These are phyloP conservation scores for Aurantiochytrium sp. DNA, from an alignment of 108 stramenopile species.

Conservation along the genomic window DNA sequence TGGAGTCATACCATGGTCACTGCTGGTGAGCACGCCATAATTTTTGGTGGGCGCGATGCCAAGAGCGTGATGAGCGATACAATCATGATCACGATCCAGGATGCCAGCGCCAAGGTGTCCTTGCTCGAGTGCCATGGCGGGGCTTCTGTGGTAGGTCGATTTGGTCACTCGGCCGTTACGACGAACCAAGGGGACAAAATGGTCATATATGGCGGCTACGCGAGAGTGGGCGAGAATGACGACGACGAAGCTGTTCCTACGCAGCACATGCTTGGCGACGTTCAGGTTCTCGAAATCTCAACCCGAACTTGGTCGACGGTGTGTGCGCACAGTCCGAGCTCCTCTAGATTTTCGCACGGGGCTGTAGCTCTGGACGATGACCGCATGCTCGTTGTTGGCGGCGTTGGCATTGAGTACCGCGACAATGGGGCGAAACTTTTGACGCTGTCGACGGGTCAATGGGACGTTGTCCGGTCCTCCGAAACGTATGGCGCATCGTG, in stretches of 20 bases:
- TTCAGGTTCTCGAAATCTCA: neutral
- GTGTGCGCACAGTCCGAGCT: neutral
- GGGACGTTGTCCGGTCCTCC: neutral
- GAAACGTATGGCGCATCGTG: neutral
- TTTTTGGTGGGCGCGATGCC: conserved; percentile 4
- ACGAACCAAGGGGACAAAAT: neutral
- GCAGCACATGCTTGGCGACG: neutral
- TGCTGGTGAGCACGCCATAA: neutral
- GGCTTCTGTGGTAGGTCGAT: neutral
- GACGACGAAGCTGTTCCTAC: neutral
- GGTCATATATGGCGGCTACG: neutral
- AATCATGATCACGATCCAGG: neutral
- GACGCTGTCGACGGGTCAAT: neutral
- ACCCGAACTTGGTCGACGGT: neutral
- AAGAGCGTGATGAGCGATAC: neutral
- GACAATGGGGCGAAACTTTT: neutral
- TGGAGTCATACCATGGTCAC: neutral
- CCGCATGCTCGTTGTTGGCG: conserved; percentile 13
- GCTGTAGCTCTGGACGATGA: neutral
- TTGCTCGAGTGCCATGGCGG: too few species aligned
- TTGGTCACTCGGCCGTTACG: neutral
- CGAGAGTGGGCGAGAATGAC: neutral
- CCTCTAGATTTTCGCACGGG: neutral
- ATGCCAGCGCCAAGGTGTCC: neutral
- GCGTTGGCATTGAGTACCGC: neutral